phyloP scores from a whole-genome alignment of 2,329 filamentous ascomycete genomes.

The Xylaria sp. region DNA sequence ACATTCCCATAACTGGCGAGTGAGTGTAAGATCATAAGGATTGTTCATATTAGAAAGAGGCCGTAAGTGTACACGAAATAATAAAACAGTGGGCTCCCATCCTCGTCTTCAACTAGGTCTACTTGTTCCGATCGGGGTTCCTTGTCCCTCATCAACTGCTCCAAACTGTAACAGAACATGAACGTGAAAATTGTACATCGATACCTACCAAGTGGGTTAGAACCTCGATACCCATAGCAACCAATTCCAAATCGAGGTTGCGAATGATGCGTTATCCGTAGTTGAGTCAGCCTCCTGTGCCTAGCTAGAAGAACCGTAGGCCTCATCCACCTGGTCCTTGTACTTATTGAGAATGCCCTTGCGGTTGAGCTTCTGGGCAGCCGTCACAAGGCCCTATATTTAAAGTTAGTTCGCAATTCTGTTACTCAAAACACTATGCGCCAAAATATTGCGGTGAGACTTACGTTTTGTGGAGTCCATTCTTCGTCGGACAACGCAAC shows the following conservation, averaged over 20 bases:
- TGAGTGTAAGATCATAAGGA: neutral
- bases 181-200: neutral
- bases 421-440: neutral
- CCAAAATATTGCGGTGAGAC: slow-evolving; percentile 46
- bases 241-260: slow-evolving; percentile 3
- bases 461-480: slow-evolving; percentile 80
- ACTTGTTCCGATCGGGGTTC: slow-evolving; percentile 10
- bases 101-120: neutral
- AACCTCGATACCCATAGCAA: neutral
- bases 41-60: slow-evolving; percentile 24
- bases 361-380: slow-evolving; percentile 78
- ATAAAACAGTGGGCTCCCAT: neutral
- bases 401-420: slow-evolving; percentile 45
- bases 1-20: neutral
- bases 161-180: slow-evolving; percentile 1
- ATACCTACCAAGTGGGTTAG: neutral
- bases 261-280: neutral
- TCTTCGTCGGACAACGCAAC: slow-evolving; percentile 78
- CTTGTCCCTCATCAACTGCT: neutral
- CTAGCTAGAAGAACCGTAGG: slow-evolving; percentile 61
- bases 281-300: neutral
- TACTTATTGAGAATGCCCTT: slow-evolving; percentile 73
- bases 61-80: slow-evolving; percentile 27
- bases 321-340: slow-evolving; percentile 69
- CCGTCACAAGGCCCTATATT: slow-evolving; percentile 70